Evolutionary conservation across 169 alveolate genomes (phyloP), one percentile per base, ranked within the genome.

Genomic region (Cardiosporidium cionae): DNA sequence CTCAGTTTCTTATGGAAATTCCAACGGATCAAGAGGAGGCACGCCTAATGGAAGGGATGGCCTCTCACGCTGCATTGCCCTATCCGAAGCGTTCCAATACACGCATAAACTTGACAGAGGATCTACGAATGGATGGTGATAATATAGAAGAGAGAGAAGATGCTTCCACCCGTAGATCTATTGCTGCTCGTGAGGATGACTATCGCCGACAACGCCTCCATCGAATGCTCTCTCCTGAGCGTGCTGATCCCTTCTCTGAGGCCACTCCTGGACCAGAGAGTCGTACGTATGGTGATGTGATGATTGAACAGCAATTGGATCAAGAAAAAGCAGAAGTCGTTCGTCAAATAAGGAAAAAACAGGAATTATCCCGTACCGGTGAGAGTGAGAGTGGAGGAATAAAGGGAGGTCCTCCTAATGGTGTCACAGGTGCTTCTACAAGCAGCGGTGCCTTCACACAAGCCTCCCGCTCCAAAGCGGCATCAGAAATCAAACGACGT

Each of bases 191-290:
- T 3, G 80, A 79, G 52, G 80, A 79, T 28, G 2, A 34, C 37
- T 79, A 79, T 22, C 68, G 80, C 53, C 32, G 84, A 7, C 76
- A 71, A 63, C 34, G 76, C 9, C 68, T 34, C 44, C 78, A 79
- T 33, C 62, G 79, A 28, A 77, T 79, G 62, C 81, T 90, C 16
- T 90, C 95, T 1, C 95, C 95, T 0, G 92, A 82, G 72, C 68
- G 95, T 7, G 86, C 80, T 25, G 95, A 90, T 44, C 94, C 94
- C 16, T 90, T 90, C 63, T 79, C 90, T 4, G 80, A 72, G n/a
- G 67, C 62, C 52, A 63, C 88, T n/a, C 69, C 34, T 62, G 70
- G 66, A 64, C 66, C 37, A 44, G 32, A 64, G 52, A 76, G 70
- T 7, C 53, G 80, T 23, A 79, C 76, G 29, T 77, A 64, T 53